Evolutionary conservation across 805 yeast genomes (phyloP), one percentile per base, ranked within the genome.

Genomic region (Starmerella asiatica): DNA sequence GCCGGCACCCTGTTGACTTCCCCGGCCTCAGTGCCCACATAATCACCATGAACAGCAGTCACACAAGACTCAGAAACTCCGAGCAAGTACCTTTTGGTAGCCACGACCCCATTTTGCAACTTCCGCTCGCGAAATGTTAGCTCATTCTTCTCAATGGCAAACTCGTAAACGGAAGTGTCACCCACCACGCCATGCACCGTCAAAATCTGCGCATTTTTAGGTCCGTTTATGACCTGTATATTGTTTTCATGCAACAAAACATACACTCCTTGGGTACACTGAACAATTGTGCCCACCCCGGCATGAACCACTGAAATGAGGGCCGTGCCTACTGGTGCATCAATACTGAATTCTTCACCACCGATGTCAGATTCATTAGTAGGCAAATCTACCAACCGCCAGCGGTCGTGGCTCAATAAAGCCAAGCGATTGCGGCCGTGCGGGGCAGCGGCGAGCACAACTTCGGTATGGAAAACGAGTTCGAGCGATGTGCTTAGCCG

Each of bases 221-320:
- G n/a, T 16, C 18, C 27, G 7, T 9, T 7, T 4, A 46, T 16
- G 9, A 45, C 32, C 30, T 46, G 50, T 15, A 46, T 38, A 17
- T 46, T 46, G 34, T 35, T 37, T n/a, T 29, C 38, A 2, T 30
- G 26, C 20, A 46, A n/a, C 6, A 38, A 16, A 3, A 46, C 37
- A 5, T 18, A 14, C 11, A 11, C 21, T 12, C 30, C 29, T 2
- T 24, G 12, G 18, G 28, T 8, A 27, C 49, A 32, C 17, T 21
- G 40, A 14, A 46, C 8, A 14, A 38, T n/a, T 4, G 29, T 27
- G 5, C 46, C 40, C 7, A 26, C 17, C 9, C 32, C n/a, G 12
- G 40, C 34, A 3, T 18, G 14, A 3, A 15, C 14, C 4, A 19
- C 34, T 11, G 14, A 9, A 3, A 9, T 23, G 9, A 39, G 18